Evolutionary conservation across 2,329 filamentous ascomycete species (phyloP).

Genomic region (Rhynchosporium secalis): DNA sequence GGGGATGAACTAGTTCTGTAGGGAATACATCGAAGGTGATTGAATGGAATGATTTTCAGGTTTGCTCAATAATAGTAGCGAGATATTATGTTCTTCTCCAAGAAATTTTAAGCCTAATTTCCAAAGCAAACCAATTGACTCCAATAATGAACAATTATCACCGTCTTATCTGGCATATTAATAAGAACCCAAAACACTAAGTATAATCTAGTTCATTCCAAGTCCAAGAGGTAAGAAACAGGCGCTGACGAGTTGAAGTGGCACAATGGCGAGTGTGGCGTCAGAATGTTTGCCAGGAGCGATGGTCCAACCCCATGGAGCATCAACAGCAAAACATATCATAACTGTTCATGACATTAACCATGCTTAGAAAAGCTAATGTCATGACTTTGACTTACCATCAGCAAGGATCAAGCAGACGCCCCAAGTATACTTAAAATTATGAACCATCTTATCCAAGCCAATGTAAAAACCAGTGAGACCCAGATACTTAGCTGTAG

Average conservation of each 20-base stretch:
- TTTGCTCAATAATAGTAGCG: background rate
- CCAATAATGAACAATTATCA: background rate
- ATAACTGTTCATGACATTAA: conserved; percentile 19
- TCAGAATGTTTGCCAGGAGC: conserved; percentile 45
- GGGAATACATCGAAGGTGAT: background rate
- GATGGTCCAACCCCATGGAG: conserved; percentile 53
- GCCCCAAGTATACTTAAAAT: conserved; percentile 53
- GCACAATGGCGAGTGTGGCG: conserved; percentile 52
- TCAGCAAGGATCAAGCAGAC: conserved; percentile 21
- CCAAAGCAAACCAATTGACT: background rate
- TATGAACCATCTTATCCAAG: conserved; percentile 53
- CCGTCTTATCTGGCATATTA: background rate
- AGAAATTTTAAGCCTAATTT: background rate
- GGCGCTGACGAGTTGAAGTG: conserved; percentile 40
- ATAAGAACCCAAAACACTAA: background rate
- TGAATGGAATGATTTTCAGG: background rate
- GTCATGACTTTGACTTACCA: background rate
- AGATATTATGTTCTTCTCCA: background rate
- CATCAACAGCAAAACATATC: conserved; percentile 29
- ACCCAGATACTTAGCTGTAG: conserved; percentile 58
- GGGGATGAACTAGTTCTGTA: background rate
- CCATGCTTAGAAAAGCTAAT: too few species aligned
- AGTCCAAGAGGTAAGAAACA: background rate
- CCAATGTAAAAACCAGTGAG: conserved; percentile 57
- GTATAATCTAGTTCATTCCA: background rate